phyloP scores from a whole-genome alignment of 2,329 filamentous ascomycete genomes.

The Epichloe coenophiala region DNA sequence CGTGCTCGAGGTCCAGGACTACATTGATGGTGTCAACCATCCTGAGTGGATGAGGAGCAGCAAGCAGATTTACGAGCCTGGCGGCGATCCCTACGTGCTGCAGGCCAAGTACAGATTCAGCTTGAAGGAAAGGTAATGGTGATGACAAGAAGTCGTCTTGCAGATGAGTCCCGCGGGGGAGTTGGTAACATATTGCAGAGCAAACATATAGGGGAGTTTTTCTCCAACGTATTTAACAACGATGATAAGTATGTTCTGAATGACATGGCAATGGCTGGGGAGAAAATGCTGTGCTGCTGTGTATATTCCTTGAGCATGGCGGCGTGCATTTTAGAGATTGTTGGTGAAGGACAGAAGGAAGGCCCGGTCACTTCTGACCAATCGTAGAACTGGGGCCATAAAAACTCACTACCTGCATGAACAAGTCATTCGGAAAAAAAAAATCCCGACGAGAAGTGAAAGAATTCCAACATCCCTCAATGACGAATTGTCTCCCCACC shows the following conservation, averaged over 20 bases:
- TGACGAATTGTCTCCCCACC: no score
- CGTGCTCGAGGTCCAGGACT: slow-evolving; percentile 86
- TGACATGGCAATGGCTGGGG: not conserved
- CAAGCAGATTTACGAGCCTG: slow-evolving; percentile 48
- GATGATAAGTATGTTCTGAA: not conserved
- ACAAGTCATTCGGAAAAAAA: not conserved
- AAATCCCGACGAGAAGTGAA: not conserved
- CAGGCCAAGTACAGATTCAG: slow-evolving; percentile 49
- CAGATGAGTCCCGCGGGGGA: not conserved
- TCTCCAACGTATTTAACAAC: not conserved
- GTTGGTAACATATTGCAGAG: no score
- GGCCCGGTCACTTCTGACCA: not conserved
- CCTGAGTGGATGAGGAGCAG: slow-evolving; percentile 62
- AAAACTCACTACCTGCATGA: not conserved
- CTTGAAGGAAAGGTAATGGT: slow-evolving; percentile 20
- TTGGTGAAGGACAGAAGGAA: no score
- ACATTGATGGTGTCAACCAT: slow-evolving; percentile 87
- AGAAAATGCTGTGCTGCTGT: not conserved
- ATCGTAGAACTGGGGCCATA: not conserved
- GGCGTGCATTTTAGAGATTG: no score
- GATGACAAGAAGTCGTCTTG: slow-evolving; percentile 2
- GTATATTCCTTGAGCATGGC: no score
- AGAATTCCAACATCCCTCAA: not conserved
- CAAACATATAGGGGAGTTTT: no score
- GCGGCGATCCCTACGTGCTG: slow-evolving; percentile 46